Conservation (phyloP, 2,329 filamentous ascomycete genomes). For the Aspergillus carbonarius region DNA sequence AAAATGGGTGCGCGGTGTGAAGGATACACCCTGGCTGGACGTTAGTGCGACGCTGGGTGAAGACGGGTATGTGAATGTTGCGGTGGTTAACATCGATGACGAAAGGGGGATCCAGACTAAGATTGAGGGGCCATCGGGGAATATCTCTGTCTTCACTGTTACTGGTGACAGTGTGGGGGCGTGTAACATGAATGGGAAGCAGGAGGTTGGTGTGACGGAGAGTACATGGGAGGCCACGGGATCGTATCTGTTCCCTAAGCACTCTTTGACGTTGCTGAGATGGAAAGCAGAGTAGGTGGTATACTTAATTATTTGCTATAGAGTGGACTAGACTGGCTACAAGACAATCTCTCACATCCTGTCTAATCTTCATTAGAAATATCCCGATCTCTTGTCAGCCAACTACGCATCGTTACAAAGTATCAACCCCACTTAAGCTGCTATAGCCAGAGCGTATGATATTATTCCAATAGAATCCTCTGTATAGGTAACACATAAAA, state of each 20-base stretch:
- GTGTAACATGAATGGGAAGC: conserved; percentile 62
- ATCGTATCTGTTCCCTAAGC: conserved; percentile 64
- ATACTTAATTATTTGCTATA: not conserved
- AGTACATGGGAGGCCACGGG: conserved; percentile 64
- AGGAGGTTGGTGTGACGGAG: conserved; percentile 63
- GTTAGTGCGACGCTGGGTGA: conserved; percentile 45
- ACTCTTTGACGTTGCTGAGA: conserved; percentile 67
- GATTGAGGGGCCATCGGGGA: conserved; percentile 55
- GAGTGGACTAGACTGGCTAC: not conserved
- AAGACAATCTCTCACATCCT: not conserved
- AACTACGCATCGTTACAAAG: too few relatives aligned
- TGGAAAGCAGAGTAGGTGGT: conserved; percentile 45
- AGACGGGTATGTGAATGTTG: conserved; percentile 63
- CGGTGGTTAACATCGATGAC: conserved; percentile 71
- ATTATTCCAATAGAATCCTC: not conserved
- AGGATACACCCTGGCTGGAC: conserved; percentile 64
- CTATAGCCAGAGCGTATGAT: not conserved
- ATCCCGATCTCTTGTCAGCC: too few relatives aligned
- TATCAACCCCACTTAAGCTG: too few relatives aligned
- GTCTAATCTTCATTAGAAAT: too few relatives aligned
- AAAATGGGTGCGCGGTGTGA: conserved; percentile 42
- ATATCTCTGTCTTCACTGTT: conserved; percentile 63
- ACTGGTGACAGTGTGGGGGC: conserved; percentile 57
- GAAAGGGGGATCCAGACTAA: conserved; percentile 59
- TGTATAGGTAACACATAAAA: not conserved